Percentiles rank a stretch among this genome's conserved stretches.
Evolutionary conservation across 306 rosid genomes (phyloP).

Genomic region (Mimosa pudica): DNA sequence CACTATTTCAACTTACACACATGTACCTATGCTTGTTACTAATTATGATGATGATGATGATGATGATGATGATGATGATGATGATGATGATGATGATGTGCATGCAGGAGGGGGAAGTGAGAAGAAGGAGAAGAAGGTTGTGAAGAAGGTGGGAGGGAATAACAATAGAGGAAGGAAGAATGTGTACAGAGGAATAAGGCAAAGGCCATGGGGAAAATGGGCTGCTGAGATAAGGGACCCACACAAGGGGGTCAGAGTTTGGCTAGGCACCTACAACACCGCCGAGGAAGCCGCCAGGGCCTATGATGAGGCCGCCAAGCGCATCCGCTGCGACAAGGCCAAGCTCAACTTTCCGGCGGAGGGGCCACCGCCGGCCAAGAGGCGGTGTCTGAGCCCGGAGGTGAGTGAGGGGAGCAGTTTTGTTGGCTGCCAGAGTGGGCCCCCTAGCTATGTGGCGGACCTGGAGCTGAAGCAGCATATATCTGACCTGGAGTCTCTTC

Average conservation of each 20-base stretch:
- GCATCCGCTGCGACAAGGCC: constrained; percentile 92
- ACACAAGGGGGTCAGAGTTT: constrained; percentile 78
- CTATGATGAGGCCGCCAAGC: constrained; percentile 77
- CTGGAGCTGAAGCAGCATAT: constrained; percentile 56
- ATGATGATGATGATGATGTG: neutral
- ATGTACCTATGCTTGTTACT: too few relatives aligned
- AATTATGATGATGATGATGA: neutral
- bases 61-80: neutral
- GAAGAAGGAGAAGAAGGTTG: constrained; percentile 15
- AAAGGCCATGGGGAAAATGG: constrained; percentile 99
- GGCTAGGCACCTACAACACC: constrained; percentile 92
- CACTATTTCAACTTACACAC: neutral
- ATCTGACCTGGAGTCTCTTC: constrained; percentile 62
- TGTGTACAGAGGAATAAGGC: constrained; percentile 87
- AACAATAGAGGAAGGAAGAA: constrained; percentile 50
- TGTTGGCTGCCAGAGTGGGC: neutral
- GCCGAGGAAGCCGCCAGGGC: constrained; percentile 90
- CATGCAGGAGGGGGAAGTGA: constrained; percentile 17
- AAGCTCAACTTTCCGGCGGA: constrained; percentile 70
- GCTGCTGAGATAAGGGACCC: constrained; percentile 99
- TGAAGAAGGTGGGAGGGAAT: too few relatives aligned
- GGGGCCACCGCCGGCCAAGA: constrained; percentile 42
- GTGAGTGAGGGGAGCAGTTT: neutral
- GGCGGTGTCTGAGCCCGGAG: constrained; percentile 43
- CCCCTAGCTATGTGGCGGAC: neutral